phyloP scores from a whole-genome alignment of 352 stramenopile genomes.

The Globisporangium takayamanum region DNA sequence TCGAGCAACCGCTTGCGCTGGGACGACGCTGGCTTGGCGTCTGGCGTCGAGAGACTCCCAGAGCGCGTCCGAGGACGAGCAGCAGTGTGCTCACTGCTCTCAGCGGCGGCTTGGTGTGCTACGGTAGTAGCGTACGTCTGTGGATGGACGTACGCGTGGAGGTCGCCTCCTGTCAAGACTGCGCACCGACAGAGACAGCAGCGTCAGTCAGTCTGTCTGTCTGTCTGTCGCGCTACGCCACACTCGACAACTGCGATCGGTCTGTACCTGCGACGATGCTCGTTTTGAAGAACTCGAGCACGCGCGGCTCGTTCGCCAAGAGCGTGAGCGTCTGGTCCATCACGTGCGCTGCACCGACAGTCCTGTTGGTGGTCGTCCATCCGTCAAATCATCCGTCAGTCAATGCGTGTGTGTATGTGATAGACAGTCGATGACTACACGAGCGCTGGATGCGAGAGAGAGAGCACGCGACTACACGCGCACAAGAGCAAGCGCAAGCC shows the following conservation, averaged over 20 bases:
- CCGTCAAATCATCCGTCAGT: not conserved
- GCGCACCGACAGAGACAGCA: not conserved
- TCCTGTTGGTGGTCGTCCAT: conserved; percentile 14
- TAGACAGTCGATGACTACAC: not conserved
- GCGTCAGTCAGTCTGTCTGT: not conserved
- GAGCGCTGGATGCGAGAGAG: not conserved
- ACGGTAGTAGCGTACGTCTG: no score
- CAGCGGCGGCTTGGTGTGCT: not conserved
- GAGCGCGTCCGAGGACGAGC: conserved; percentile 3
- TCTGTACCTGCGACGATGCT: conserved; percentile 43
- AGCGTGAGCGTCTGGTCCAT: conserved; percentile 41
- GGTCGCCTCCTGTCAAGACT: conserved; percentile 9
- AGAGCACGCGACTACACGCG: not conserved
- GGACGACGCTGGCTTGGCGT: conserved; percentile 15
- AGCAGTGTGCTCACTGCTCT: not conserved
- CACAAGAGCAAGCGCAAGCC: not conserved
- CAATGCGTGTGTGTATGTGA: not conserved
- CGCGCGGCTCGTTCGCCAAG: conserved; percentile 32
- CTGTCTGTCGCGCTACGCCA: not conserved
- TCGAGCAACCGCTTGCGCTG: conserved; percentile 35
- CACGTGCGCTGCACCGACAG: conserved; percentile 35
- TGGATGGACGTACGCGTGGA: conserved; percentile 1
- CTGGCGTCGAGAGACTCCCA: conserved; percentile 25
- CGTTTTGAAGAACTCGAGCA: conserved; percentile 55
- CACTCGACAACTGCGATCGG: not conserved